Conservation (phyloP, 192 early-diverging fungal genomes). For the Mortierella antarctica region DNA sequence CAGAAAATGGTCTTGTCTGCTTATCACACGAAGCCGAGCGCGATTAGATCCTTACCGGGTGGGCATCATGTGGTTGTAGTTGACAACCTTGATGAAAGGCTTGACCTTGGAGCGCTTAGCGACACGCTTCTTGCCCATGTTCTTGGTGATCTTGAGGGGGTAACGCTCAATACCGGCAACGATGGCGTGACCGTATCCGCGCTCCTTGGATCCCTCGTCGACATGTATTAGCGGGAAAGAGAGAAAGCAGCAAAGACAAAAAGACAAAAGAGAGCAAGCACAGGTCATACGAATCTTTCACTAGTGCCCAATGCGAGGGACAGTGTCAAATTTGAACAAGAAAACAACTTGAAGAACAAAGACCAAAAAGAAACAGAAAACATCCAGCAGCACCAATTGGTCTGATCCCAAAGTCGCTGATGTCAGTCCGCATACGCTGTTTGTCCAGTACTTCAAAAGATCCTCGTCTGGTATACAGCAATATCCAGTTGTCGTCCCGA, state of each 20-base stretch:
- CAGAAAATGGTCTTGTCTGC: no score
- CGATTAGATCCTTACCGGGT: conserved; percentile 74
- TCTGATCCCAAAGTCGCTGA: background rate
- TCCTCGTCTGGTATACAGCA: no score
- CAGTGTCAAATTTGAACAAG: background rate
- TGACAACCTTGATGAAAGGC: conserved; percentile 99
- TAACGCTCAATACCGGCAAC: conserved; percentile 98
- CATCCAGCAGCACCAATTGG: background rate
- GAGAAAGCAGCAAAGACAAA: conserved; percentile 9
- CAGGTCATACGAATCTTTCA: conserved; percentile 55
- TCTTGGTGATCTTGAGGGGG: conserved; percentile 96
- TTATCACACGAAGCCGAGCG: no score
- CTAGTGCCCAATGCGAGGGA: conserved; percentile 52
- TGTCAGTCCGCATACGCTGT: background rate
- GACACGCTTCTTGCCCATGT: conserved; percentile 95
- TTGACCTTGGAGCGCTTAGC: conserved; percentile 98
- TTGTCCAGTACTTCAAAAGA: no score
- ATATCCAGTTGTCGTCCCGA: no score
- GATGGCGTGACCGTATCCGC: conserved; percentile 97
- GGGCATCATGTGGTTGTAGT: conserved; percentile 99
- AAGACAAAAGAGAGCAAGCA: conserved; percentile 26
- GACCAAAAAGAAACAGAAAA: background rate
- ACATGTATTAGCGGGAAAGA: conserved; percentile 57
- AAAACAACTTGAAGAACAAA: background rate
- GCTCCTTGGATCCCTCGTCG: conserved; percentile 98